phyloP scores from a whole-genome alignment of 2,329 filamentous ascomycete genomes.

The Gaeumannomyces sp. region DNA sequence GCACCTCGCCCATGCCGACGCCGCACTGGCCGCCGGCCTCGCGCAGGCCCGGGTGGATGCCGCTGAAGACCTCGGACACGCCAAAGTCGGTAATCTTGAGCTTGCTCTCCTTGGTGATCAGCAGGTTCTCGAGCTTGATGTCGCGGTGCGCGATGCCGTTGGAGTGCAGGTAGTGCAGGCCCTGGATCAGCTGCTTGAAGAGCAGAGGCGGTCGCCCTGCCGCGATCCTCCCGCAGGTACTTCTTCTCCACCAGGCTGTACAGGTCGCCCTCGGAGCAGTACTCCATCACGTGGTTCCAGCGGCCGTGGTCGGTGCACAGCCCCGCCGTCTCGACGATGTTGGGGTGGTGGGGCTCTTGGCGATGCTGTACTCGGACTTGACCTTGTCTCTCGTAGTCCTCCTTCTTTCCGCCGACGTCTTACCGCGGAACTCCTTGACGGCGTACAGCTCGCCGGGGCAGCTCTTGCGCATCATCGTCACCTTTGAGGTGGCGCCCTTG shows the following conservation, averaged over 20 bases:
- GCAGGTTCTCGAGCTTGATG: slow-evolving; percentile 82
- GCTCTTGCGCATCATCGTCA: slow-evolving; percentile 71
- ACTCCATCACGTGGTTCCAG: slow-evolving; percentile 94
- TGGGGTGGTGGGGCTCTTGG: slow-evolving; percentile 77
- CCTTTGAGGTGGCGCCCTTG: slow-evolving; percentile 76
- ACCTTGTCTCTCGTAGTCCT: slow-evolving; percentile 83
- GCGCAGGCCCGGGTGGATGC: slow-evolving; percentile 71
- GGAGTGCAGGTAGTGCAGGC: slow-evolving; percentile 72
- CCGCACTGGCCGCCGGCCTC: slow-evolving; percentile 69
- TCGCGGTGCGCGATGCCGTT: slow-evolving; percentile 87
- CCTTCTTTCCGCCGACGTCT: slow-evolving; percentile 61
- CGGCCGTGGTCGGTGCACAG: slow-evolving; percentile 68
- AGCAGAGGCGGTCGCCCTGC: slow-evolving; percentile 68
- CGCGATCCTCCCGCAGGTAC: slow-evolving; percentile 61
- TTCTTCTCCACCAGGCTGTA: slow-evolving; percentile 67
- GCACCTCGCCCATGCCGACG: slow-evolving; percentile 62
- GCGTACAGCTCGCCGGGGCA: slow-evolving; percentile 63
- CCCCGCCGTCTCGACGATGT: slow-evolving; percentile 74
- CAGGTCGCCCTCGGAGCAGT: slow-evolving; percentile 75
- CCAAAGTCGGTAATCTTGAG: slow-evolving; percentile 92
- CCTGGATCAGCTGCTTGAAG: slow-evolving; percentile 84
- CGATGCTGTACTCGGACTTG: slow-evolving; percentile 85
- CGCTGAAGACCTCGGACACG: slow-evolving; percentile 78
- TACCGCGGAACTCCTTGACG: slow-evolving; percentile 80
- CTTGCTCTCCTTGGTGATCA: slow-evolving; percentile 72